Percentiles rank a stretch among this genome's conserved stretches.
Conservation (phyloP, 2,329 filamentous ascomycete species). For the Aspergillus sp. region DNA sequence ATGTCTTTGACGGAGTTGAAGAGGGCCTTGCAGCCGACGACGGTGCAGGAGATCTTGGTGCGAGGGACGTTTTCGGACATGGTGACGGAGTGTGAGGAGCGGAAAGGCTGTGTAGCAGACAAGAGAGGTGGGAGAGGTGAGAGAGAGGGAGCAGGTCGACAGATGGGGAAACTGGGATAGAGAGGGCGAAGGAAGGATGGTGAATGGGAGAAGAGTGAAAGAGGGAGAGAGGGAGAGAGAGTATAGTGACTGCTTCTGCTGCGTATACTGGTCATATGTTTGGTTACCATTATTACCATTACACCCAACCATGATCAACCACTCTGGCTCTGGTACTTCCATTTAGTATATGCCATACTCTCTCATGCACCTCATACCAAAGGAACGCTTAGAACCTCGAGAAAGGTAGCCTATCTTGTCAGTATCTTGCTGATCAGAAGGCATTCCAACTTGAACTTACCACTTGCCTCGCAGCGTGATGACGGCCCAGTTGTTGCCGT, state of each 20-base stretch:
- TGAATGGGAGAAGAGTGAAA: not conserved
- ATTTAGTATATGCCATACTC: no score
- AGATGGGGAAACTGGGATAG: not conserved
- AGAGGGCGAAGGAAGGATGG: not conserved
- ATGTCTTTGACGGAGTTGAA: conserved; percentile 41
- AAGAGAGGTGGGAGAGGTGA: not conserved
- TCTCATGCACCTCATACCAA: no score
- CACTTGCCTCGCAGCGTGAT: conserved; percentile 79
- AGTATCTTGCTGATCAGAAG: no score
- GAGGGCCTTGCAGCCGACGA: conserved; percentile 33
- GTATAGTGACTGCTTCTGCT: no score
- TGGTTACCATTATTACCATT: no score
- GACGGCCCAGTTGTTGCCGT: conserved; percentile 72
- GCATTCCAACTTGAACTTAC: no score
- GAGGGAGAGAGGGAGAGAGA: not conserved
- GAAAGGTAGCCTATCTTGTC: conserved; percentile 34
- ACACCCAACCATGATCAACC: no score
- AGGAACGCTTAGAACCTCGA: conserved; percentile 38
- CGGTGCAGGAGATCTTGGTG: conserved; percentile 36
- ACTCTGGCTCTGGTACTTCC: no score
- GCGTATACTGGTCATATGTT: no score
- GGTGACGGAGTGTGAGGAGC: not conserved
- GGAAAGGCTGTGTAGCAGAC: not conserved
- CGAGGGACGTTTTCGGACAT: conserved; percentile 5
- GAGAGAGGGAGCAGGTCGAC: not conserved